These are phyloP conservation scores for Neofusicoccum sp. DNA, from an alignment of 2,329 filamentous ascomycete species.

Conservation along the genomic window DNA sequence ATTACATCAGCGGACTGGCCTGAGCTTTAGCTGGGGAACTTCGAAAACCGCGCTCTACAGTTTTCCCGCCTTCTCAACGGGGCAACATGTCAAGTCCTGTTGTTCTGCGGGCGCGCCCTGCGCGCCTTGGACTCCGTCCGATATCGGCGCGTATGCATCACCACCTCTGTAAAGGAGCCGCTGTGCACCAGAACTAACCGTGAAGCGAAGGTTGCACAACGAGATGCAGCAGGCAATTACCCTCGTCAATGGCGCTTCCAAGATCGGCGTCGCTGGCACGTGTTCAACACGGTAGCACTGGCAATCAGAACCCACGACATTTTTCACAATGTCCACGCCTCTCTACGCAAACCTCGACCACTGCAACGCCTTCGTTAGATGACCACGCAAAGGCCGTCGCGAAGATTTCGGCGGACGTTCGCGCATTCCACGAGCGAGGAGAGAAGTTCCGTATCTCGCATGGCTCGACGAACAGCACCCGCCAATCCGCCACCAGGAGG, in stretches of 20 bases:
- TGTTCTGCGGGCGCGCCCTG: background rate
- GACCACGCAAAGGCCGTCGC: slow-evolving; percentile 45
- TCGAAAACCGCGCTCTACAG: background rate
- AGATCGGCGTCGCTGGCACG: background rate
- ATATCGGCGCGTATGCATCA: slow-evolving; percentile 11
- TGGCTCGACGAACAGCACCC: slow-evolving; percentile 74
- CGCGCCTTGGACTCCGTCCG: slow-evolving; percentile 4
- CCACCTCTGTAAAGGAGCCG: background rate
- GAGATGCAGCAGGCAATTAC: background rate
- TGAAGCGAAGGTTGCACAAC: background rate
- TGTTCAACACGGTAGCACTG: background rate
- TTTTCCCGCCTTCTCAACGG: slow-evolving; percentile 11
- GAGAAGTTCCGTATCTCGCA: slow-evolving; percentile 73
- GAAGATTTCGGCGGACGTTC: slow-evolving; percentile 47
- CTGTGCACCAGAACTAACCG: background rate
- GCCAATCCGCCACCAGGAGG: slow-evolving; percentile 41
- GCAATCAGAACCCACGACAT: background rate
- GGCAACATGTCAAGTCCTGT: slow-evolving; percentile 8
- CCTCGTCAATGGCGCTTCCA: background rate
- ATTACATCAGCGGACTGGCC: slow-evolving; percentile 1
- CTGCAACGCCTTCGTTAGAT: slow-evolving; percentile 29
- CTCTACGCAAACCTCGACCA: background rate
- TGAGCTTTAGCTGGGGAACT: background rate
- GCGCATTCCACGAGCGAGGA: slow-evolving; percentile 50
- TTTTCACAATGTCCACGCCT: background rate